Base-by-base conservation (phyloP, 2,329 filamentous ascomycete genomes). In the Sporothrix pallida region DNA sequence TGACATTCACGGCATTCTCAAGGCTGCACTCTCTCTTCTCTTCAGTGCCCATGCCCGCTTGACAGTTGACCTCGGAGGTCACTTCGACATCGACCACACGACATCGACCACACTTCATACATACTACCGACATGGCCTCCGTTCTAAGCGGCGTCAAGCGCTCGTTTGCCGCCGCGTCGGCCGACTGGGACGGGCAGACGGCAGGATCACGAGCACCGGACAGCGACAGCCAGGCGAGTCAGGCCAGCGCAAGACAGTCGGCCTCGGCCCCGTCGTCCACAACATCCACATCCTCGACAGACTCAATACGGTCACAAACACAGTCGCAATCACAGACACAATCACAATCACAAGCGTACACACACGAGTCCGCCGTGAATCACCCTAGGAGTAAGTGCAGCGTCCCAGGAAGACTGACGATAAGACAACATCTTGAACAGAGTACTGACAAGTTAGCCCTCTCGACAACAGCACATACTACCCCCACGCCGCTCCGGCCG, bases 81-180 rank as follows among this genome's bases (percentile, higher is more conserved):
- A 15, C 62, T 20, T 48, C 17, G 62, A 23, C 62, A 37, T 44
- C 58, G 37, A n/a, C 17, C 20, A 23, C 52, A 58, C 10, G 23
- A 5, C 54, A n/a, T 42, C 58, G 10, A 12, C 9, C 1, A 9
- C 46, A 20, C 46, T 3, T 9, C 48, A 3, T 12, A 26, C 23
- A 1, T 26, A 3, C 23, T 23, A 1, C 3, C 44, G 13, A 17
- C 56, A 71, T 67, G 68, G 58, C 72, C 13, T 67, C 72, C 10
- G 44, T 58, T 1, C 58, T 69, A 1, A 15, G 37, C 13, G 68
- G 72, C 50, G 20, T 73, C 4, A 73, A 73, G 52, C 72, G 72
- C 15, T 42, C 72, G 15, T 73, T 73, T 23, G 48, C 69, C 42
- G 54, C 50, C 0, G 60, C 68, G 60, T 71, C 72, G 48, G 60